Percentiles rank a stretch among this genome's conserved stretches.
These are phyloP conservation scores for Coemansia sp. DNA, from an alignment of 192 early-diverging fungal genomes.

Conservation along the genomic window DNA sequence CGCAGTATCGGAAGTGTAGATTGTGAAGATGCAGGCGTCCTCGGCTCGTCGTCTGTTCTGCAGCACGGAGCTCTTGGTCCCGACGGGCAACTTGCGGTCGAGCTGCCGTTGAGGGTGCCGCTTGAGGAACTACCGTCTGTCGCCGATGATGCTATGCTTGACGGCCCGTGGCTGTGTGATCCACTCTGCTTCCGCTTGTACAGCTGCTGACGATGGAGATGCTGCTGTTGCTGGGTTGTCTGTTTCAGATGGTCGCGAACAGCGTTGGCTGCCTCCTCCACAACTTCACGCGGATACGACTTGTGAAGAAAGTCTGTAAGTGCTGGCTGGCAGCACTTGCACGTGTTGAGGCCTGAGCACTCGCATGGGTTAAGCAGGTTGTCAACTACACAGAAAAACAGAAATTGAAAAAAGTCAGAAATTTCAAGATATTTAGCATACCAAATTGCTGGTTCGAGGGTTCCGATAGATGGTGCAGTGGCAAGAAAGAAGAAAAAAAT, in stretches of 20 bases:
- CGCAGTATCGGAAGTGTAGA: not conserved
- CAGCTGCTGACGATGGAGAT: conserved; percentile 2
- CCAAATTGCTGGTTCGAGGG: no score
- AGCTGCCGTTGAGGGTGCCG: not conserved
- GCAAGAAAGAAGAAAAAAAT: not conserved
- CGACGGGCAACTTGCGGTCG: conserved; percentile 5
- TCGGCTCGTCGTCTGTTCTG: not conserved
- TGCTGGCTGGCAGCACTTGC: conserved; percentile 48
- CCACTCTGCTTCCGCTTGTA: conserved; percentile 3
- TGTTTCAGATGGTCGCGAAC: conserved; percentile 16
- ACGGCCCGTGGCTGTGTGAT: not conserved
- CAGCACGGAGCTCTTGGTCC: conserved; percentile 23
- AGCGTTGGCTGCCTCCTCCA: conserved; percentile 35
- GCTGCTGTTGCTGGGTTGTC: conserved; percentile 9
- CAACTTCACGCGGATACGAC: conserved; percentile 34
- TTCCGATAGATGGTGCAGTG: no score
- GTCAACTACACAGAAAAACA: conserved; percentile 28
- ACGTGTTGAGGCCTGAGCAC: conserved; percentile 37
- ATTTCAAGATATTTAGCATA: not conserved
- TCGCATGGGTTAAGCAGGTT: conserved; percentile 55
- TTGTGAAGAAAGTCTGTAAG: conserved; percentile 40
- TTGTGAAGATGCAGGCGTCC: not conserved
- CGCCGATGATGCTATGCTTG: not conserved
- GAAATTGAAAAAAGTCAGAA: not conserved
- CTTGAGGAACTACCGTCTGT: not conserved